phyloP scores from a whole-genome alignment of 306 rosid species.

The Prunus mume region DNA sequence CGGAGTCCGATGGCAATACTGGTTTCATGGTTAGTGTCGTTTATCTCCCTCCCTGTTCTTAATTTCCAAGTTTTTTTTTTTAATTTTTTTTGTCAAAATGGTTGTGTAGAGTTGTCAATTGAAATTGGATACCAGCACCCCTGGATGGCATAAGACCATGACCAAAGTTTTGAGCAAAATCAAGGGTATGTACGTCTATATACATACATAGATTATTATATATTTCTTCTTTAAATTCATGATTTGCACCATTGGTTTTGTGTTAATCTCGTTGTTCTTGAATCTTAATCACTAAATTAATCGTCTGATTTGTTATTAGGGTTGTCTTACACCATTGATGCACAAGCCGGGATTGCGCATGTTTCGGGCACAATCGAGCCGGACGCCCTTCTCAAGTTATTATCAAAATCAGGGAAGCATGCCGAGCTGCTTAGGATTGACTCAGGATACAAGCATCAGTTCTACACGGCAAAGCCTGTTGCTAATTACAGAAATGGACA shows the following conservation, averaged over 20 bases:
- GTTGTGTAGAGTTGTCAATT: slow-evolving; percentile 22
- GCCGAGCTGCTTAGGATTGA: slow-evolving; percentile 13
- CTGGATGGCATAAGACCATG: slow-evolving; percentile 32
- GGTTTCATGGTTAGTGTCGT: background rate
- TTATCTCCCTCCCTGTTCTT: background rate
- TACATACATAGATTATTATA: too few relatives aligned
- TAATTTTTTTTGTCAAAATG: background rate
- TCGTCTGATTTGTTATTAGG: background rate
- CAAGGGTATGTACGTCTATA: background rate
- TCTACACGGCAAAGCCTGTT: background rate
- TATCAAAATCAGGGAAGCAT: slow-evolving; percentile 27
- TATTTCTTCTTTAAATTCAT: background rate
- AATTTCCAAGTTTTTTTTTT: background rate
- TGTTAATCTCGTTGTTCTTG: background rate
- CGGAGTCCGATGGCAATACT: background rate
- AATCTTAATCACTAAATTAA: background rate
- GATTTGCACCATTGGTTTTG: background rate
- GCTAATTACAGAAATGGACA: background rate
- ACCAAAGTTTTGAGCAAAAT: slow-evolving; percentile 14
- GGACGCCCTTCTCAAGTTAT: background rate
- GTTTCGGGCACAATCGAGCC: slow-evolving; percentile 13
- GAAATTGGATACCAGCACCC: slow-evolving; percentile 21
- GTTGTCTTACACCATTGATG: slow-evolving; percentile 22
- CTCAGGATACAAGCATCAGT: slow-evolving; percentile 2
- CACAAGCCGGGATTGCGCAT: background rate